Evolutionary conservation across 2,329 filamentous ascomycete species (phyloP).

Genomic region (Epichloe glyceriae): DNA sequence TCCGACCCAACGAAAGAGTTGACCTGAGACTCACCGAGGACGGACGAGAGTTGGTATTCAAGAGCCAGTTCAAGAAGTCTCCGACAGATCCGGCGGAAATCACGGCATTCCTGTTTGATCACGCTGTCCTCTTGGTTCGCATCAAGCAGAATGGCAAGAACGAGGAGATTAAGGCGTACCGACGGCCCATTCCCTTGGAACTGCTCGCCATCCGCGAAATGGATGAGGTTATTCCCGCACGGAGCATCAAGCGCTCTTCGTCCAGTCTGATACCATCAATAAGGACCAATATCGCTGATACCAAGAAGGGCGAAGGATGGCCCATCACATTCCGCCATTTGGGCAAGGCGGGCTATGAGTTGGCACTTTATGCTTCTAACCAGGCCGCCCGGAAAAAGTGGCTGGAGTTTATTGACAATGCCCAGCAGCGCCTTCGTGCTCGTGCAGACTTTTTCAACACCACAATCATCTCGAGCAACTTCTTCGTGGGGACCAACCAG

Average conservation of each 20-base stretch:
- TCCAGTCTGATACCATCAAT: slow-evolving; percentile 62
- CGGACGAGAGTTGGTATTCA: slow-evolving; percentile 84
- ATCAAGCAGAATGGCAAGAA: slow-evolving; percentile 86
- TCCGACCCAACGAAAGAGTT: slow-evolving; percentile 77
- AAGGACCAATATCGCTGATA: slow-evolving; percentile 32
- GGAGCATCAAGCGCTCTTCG: slow-evolving; percentile 75
- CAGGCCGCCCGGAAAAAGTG: slow-evolving; percentile 86
- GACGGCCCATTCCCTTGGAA: slow-evolving; percentile 85
- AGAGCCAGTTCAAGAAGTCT: slow-evolving; percentile 85
- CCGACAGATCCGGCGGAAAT: slow-evolving; percentile 82
- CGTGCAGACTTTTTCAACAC: slow-evolving; percentile 87
- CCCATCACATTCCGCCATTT: slow-evolving; percentile 95
- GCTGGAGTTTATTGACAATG: slow-evolving; percentile 87
- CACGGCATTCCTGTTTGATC: slow-evolving; percentile 90
- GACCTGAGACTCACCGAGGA: slow-evolving; percentile 92
- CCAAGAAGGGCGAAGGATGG: slow-evolving; percentile 62
- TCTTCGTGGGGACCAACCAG: slow-evolving; percentile 56
- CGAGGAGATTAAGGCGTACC: slow-evolving; percentile 90
- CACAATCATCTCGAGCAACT: slow-evolving; percentile 43
- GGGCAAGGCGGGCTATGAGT: slow-evolving; percentile 88
- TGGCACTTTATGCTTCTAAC: slow-evolving; percentile 77
- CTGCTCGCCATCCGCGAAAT: slow-evolving; percentile 89
- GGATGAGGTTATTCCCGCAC: slow-evolving; percentile 81
- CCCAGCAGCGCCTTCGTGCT: slow-evolving; percentile 75
- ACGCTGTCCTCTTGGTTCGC: slow-evolving; percentile 81